phyloP scores from a whole-genome alignment of 768 basidiomycete species.

The Rhizopogon vesiculosus region DNA sequence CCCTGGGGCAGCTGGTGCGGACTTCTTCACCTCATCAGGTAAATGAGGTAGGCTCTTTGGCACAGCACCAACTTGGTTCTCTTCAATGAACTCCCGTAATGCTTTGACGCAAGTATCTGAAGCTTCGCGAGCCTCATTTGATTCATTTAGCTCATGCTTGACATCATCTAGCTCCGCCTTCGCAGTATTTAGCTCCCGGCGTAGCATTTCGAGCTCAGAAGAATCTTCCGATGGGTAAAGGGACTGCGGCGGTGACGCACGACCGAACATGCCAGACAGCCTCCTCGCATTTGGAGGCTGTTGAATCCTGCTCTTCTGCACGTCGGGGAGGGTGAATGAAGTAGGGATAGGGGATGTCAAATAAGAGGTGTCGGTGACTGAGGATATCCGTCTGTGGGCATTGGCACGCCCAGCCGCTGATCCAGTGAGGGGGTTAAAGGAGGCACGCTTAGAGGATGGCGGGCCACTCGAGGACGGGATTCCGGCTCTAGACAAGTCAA shows the following conservation, averaged over 20 bases:
- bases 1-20: slow-evolving; percentile 29
- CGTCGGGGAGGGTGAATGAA: slow-evolving; percentile 29
- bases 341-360: slow-evolving; percentile 30
- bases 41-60: slow-evolving; percentile 13
- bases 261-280: slow-evolving; percentile 51
- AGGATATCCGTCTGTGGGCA: slow-evolving; percentile 68
- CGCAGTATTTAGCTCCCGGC: slow-evolving; percentile 51
- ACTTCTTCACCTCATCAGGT: slow-evolving; percentile 29
- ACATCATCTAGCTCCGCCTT: slow-evolving; percentile 59
- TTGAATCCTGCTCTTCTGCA: slow-evolving; percentile 17
- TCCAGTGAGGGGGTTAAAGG: slow-evolving; percentile 71
- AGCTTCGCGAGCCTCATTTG: slow-evolving; percentile 81
- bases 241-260: slow-evolving; percentile 39
- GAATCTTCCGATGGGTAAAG: slow-evolving; percentile 26
- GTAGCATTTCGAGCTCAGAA: slow-evolving; percentile 52
- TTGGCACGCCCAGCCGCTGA: slow-evolving; percentile 38
- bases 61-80: slow-evolving; percentile 57
- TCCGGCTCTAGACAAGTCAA: slow-evolving; percentile 54
- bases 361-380: slow-evolving; percentile 48
- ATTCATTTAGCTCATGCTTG: slow-evolving; percentile 66
- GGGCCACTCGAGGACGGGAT: slow-evolving; percentile 36
- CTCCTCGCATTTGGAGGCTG: slow-evolving; percentile 30
- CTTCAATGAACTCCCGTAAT: slow-evolving; percentile 76
- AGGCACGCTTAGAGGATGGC: slow-evolving; percentile 61
- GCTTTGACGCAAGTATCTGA: slow-evolving; percentile 82